Evolutionary conservation across 129 eudicot genomes (phyloP).

Genomic region (Silybum marianum): DNA sequence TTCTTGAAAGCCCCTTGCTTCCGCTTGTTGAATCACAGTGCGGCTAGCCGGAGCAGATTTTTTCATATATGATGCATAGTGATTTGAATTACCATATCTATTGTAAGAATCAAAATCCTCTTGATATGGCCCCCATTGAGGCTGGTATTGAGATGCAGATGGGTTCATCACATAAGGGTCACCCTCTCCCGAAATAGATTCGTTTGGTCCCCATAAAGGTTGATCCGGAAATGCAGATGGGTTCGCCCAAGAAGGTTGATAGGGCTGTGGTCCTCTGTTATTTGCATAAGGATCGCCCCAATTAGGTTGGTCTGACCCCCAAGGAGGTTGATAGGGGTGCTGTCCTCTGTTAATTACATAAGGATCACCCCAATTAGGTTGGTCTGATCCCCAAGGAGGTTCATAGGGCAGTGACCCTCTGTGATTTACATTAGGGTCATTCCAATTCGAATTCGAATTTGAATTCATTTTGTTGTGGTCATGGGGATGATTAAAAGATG

Average conservation of each 20-base stretch:
- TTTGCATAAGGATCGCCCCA: slow-evolving; percentile 19
- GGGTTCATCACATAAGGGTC: slow-evolving; percentile 34
- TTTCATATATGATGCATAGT: slow-evolving; percentile 66
- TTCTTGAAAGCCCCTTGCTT: slow-evolving; percentile 43
- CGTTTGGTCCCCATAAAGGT: slow-evolving; percentile 40
- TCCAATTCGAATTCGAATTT: background rate
- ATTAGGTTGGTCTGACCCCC: slow-evolving; percentile 21
- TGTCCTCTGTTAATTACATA: slow-evolving; percentile 13
- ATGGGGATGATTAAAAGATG: slow-evolving; percentile 7
- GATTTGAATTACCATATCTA: slow-evolving; percentile 42
- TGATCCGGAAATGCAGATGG: slow-evolving; percentile 37
- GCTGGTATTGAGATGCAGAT: slow-evolving; percentile 31
- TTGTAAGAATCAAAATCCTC: slow-evolving; percentile 31
- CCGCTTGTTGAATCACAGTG: slow-evolving; percentile 67
- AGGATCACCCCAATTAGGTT: slow-evolving; percentile 15
- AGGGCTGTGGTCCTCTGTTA: slow-evolving; percentile 4
- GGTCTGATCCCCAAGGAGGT: background rate
- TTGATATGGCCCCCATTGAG: slow-evolving; percentile 34
- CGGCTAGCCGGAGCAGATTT: slow-evolving; percentile 60
- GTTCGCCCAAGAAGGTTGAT: slow-evolving; percentile 29
- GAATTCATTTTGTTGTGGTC: slow-evolving; percentile 12
- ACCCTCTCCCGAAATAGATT: slow-evolving; percentile 35
- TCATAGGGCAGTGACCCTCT: too few relatives aligned
- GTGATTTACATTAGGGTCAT: background rate
- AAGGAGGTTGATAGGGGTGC: slow-evolving; percentile 21